phyloP scores from a whole-genome alignment of 331 rosid genomes.

The Cydonia oblonga region DNA sequence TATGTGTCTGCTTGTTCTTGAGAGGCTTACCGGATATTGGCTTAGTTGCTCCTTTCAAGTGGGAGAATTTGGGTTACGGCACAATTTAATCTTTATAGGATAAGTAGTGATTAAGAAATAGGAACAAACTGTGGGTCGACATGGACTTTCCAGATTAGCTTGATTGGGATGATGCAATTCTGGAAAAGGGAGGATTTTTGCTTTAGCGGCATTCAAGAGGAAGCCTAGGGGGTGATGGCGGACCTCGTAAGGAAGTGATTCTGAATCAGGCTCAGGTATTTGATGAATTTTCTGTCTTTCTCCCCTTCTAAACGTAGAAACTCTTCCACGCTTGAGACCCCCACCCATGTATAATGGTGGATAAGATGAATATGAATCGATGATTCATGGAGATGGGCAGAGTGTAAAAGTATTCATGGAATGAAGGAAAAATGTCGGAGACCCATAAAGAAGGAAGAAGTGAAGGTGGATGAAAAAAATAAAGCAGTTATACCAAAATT shows the following conservation, averaged over 20 bases:
- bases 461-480: neutral
- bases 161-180: neutral
- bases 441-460: neutral
- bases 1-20: constrained; percentile 72
- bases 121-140: constrained; percentile 6
- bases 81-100: constrained; percentile 29
- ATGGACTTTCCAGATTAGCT: neutral
- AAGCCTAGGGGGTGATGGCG: neutral
- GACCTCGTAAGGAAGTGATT: neutral
- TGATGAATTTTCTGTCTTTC: neutral
- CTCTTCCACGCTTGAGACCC: neutral
- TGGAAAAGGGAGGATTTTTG: constrained; percentile 1
- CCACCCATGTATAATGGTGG: neutral
- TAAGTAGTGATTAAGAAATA: constrained; percentile 4
- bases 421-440: neutral
- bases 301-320: constrained; percentile 11
- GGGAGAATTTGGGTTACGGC: constrained; percentile 71
- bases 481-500: neutral
- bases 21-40: constrained; percentile 68
- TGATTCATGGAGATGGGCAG: neutral
- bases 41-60: constrained; percentile 62
- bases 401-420: neutral
- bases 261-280: neutral
- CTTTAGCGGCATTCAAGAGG: neutral
- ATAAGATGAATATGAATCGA: constrained; percentile 11